Percentiles rank a stretch among this genome's conserved stretches.
phyloP scores from a whole-genome alignment of 345 rosid genomes.

The Rubroshorea leprosula region DNA sequence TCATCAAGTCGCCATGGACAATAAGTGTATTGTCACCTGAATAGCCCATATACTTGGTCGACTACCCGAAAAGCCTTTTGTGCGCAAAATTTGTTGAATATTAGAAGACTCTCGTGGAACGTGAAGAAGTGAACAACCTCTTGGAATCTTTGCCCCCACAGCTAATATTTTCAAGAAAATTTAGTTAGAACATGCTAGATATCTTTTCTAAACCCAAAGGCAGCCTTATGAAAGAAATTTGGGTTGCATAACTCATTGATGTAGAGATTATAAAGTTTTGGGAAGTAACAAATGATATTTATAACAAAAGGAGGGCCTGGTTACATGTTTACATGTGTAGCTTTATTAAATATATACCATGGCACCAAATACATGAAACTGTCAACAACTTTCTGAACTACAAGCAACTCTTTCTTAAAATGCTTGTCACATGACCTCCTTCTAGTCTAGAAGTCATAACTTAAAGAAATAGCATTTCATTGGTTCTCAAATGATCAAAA shows the following conservation, averaged over 20 bases:
- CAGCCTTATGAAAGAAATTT: constrained; percentile 3
- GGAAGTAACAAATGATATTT: neutral
- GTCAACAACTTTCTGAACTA: neutral
- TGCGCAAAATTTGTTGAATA: constrained; percentile 39
- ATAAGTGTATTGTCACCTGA: constrained; percentile 47
- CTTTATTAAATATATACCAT: neutral
- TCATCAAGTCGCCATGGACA: neutral
- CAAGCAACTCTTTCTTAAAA: neutral
- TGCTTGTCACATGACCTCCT: neutral
- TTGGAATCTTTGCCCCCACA: constrained; percentile 81
- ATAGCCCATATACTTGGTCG: constrained; percentile 79
- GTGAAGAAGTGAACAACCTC: constrained; percentile 62
- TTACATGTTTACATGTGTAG: neutral
- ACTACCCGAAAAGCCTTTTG: constrained; percentile 68
- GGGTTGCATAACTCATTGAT: neutral
- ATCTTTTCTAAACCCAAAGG: constrained; percentile 4
- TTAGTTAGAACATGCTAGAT: constrained; percentile 14
- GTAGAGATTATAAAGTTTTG: neutral
- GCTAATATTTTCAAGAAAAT: constrained; percentile 38
- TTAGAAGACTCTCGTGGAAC: constrained; percentile 49
- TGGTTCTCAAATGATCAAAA: neutral
- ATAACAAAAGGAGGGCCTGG: neutral
- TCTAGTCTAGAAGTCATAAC: neutral
- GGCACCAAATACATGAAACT: neutral
- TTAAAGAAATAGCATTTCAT: neutral